phyloP scores from a whole-genome alignment of 2,329 filamentous ascomycete species.

The Pseudocercospora cruenta region DNA sequence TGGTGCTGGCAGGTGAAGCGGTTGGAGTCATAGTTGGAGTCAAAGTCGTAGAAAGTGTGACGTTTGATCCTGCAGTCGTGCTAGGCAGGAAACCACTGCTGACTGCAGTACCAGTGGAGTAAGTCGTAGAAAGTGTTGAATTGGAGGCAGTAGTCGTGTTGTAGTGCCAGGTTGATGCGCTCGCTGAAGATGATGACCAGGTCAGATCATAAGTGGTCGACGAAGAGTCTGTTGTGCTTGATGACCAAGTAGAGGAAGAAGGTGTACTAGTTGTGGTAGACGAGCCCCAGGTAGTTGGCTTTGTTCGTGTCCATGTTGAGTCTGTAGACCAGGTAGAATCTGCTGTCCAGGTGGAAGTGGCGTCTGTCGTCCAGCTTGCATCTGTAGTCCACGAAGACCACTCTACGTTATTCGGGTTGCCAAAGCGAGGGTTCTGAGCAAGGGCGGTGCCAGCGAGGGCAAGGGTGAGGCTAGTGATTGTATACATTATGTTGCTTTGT shows the following conservation, averaged over 20 bases:
- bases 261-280: neutral
- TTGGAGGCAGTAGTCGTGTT: neutral
- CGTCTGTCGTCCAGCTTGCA: neutral
- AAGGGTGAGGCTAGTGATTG: neutral
- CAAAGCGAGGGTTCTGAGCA: neutral
- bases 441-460: neutral
- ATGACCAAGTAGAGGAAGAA: neutral
- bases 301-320: neutral
- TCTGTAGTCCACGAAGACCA: neutral
- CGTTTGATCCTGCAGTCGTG: neutral
- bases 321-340: neutral
- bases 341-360: neutral
- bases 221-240: neutral
- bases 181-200: neutral
- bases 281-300: neutral
- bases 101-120: constrained; percentile 1
- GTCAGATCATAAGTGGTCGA: neutral
- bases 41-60: neutral
- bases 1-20: neutral
- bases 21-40: neutral
- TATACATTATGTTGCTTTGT: neutral
- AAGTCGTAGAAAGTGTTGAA: neutral
- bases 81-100: neutral
- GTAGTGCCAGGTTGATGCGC: neutral
- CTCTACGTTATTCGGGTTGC: neutral